Evolutionary conservation across 2,329 filamentous ascomycete species (phyloP), one percentile per base, ranked within the genome.

Genomic region (Trichoderma cornu-damae): DNA sequence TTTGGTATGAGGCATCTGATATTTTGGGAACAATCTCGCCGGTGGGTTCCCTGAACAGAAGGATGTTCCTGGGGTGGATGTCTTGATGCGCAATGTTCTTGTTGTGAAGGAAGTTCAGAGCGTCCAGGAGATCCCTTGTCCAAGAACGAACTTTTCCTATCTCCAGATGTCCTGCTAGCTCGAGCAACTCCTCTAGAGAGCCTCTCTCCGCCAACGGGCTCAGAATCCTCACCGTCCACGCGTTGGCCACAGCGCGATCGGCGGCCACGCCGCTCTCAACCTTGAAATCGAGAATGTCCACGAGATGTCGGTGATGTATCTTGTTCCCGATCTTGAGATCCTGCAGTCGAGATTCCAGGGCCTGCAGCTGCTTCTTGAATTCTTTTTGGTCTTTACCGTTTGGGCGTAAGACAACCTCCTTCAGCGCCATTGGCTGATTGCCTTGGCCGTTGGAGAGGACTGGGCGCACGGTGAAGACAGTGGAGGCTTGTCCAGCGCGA

Each of bases 51-150:
- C 87, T 81, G 64, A 88, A 89, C 4, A 96, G 74, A 3, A 96
- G 79, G 46, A 96, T 80, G 62, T 96, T 96, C 16, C 83, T 80
- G 11, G 86, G 79, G 67, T 96, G 90, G 16, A 96, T 85, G 66
- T 89, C 85, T 67, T 89, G 88, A 71, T 97, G 94, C 22, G 90
- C 79, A 57, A 96, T 79, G 18, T 90, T 90, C 67, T 89, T 86
- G 62, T 87, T 87, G 72, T 97, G 93, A 52, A 96, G 83, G 69
- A 88, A 96, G 59, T 90, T 88, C 26, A 99, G 76, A 0, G 87
- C 94, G 73, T 96, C 90, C 24, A 99, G 81, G 16, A 99, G 78
- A 66, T 96, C 90, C 59, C 92, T 85, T n/a, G 90, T 94, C 87
- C 91, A 97, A 22, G 89, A 86, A 53, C 91, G 87, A 43, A 92